phyloP scores from a whole-genome alignment of 2,329 filamentous ascomycete genomes.

The Cryphonectria carpinicola region DNA sequence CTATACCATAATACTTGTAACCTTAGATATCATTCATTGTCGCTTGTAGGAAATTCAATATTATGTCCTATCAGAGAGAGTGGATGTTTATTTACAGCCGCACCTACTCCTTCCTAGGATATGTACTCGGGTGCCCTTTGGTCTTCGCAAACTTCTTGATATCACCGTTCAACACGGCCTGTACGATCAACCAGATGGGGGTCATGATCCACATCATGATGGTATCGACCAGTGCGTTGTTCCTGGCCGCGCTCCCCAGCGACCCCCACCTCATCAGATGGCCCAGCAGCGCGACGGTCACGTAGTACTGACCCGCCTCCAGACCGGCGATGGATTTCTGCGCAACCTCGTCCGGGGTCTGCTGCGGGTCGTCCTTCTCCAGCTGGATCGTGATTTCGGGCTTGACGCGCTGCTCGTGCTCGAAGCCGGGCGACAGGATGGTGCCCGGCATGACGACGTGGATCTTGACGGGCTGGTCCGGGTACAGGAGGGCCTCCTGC shows the following conservation, averaged over 20 bases:
- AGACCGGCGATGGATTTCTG: slow-evolving; percentile 69
- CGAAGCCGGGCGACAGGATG: slow-evolving; percentile 76
- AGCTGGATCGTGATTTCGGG: slow-evolving; percentile 78
- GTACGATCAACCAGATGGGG: slow-evolving; percentile 62
- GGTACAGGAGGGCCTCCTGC: slow-evolving; percentile 86
- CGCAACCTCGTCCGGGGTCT: slow-evolving; percentile 80
- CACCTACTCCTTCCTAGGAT: slow-evolving; percentile 40
- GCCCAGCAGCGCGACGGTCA: slow-evolving; percentile 76
- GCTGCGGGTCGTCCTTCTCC: slow-evolving; percentile 80
- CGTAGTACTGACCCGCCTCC: slow-evolving; percentile 78
- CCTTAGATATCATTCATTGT: background rate
- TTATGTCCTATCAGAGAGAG: background rate
- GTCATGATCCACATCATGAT: slow-evolving; percentile 57
- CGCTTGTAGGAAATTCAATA: background rate
- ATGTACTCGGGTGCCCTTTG: slow-evolving; percentile 61
- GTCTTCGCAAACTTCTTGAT: slow-evolving; percentile 60
- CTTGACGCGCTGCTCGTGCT: slow-evolving; percentile 77
- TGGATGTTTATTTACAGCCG: background rate
- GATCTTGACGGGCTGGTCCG: slow-evolving; percentile 69
- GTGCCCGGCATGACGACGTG: slow-evolving; percentile 85
- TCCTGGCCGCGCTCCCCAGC: slow-evolving; percentile 59
- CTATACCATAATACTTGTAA: background rate
- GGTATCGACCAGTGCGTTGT: slow-evolving; percentile 64
- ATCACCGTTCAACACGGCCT: slow-evolving; percentile 59
- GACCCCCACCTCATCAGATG: slow-evolving; percentile 68